phyloP scores from a whole-genome alignment of 2,329 filamentous ascomycete species.

The Grosmannia penicillata region DNA sequence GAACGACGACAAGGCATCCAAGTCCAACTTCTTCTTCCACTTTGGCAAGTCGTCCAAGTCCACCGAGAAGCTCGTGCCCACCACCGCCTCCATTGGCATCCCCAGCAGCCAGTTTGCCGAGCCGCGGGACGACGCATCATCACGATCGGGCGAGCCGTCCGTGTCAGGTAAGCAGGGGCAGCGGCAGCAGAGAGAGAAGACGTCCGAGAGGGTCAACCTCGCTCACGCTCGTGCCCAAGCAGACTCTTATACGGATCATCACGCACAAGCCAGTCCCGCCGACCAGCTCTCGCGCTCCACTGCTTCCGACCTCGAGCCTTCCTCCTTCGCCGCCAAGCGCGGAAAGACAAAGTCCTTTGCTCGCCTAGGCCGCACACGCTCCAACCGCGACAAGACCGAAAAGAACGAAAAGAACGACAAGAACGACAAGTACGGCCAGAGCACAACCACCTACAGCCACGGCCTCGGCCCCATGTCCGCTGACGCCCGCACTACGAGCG shows the following conservation, averaged over 20 bases:
- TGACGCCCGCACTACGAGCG: no score
- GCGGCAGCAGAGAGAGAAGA: no score
- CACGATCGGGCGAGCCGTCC: constrained; percentile 19
- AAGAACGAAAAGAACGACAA: constrained; percentile 25
- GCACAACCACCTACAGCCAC: not conserved
- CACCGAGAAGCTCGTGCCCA: constrained; percentile 16
- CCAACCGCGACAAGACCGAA: constrained; percentile 36
- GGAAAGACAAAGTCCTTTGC: constrained; percentile 40
- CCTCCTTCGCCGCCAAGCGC: constrained; percentile 14
- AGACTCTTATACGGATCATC: constrained; percentile 9
- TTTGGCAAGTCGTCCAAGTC: constrained; percentile 32
- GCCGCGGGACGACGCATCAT: constrained; percentile 22
- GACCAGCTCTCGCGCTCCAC: constrained; percentile 36
- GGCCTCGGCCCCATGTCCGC: not conserved
- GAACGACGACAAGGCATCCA: constrained; percentile 28
- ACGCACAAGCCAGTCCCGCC: constrained; percentile 10
- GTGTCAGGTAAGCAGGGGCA: constrained; percentile 15
- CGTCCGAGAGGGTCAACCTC: no score
- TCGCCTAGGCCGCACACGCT: constrained; percentile 35
- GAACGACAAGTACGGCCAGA: constrained; percentile 1
- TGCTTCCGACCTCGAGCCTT: constrained; percentile 20
- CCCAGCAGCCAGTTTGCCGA: constrained; percentile 19
- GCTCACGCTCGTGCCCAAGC: constrained; percentile 12
- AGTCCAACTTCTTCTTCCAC: constrained; percentile 34
- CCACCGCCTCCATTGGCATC: not conserved